A percentile compares a stretch with the other conserved stretches of the same genome.
Evolutionary conservation across 2,329 filamentous ascomycete genomes (phyloP).

Genomic region (Sporothrix euskadiensis): DNA sequence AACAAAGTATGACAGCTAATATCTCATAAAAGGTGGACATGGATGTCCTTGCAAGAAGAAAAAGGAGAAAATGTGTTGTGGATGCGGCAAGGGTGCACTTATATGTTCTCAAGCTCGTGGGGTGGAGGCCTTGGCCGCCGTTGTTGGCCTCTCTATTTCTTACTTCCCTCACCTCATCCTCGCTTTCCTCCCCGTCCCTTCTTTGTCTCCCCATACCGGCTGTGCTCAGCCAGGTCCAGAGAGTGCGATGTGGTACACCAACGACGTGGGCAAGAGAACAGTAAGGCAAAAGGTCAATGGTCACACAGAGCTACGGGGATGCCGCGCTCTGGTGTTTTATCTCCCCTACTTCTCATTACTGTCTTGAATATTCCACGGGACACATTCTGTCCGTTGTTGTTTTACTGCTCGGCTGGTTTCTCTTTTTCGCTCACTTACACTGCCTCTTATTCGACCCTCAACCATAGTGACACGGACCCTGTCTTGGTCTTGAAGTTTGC

Average conservation of each 20-base stretch:
- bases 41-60: not conserved
- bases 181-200: too few relatives aligned
- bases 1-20: not conserved
- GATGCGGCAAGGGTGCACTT: slow-evolving; percentile 4
- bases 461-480: not conserved
- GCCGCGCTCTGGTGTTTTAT: slow-evolving; percentile 5
- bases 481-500: not conserved
- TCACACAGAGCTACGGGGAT: not conserved
- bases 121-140: not conserved
- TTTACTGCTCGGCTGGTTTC: not conserved
- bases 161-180: not conserved
- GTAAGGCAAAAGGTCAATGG: not conserved
- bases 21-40: not conserved
- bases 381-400: not conserved
- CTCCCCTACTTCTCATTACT: not conserved
- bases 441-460: not conserved
- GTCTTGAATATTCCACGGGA: not conserved
- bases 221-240: slow-evolving; percentile 1
- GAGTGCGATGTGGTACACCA: not conserved
- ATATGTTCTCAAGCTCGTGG: not conserved
- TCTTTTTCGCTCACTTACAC: not conserved
- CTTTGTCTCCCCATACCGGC: not conserved
- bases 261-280: slow-evolving; percentile 1
- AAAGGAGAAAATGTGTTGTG: not conserved
- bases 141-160: not conserved